Evolutionary conservation across 768 basidiomycete genomes (phyloP).

Genomic region (Lactarius hengduanensis): DNA sequence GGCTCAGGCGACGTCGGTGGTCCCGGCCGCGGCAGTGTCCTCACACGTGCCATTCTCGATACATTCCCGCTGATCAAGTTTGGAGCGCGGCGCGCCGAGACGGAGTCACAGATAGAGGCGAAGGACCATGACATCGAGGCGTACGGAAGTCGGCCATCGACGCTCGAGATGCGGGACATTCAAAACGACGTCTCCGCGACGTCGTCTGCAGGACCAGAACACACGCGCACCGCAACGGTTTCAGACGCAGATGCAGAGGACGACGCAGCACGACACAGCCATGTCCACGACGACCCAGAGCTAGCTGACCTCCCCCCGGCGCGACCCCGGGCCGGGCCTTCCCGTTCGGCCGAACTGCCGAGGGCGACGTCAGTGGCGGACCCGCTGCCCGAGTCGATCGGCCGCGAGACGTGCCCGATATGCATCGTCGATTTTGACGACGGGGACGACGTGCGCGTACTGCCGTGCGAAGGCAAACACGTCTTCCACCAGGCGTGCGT

Average conservation of each 20-base stretch:
- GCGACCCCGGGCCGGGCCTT: conserved; percentile 25
- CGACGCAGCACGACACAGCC: not conserved
- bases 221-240: not conserved
- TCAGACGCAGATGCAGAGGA: not conserved
- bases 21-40: conserved; percentile 30
- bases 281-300: conserved; percentile 1
- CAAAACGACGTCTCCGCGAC: not conserved
- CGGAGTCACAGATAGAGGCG: conserved; percentile 31
- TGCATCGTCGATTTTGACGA: conserved; percentile 94
- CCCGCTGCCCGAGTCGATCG: conserved; percentile 62
- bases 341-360: conserved; percentile 19
- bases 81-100: conserved; percentile 35
- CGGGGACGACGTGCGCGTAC: conserved; percentile 85
- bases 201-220: not conserved
- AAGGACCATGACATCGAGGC: conserved; percentile 17
- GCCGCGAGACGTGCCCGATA: conserved; percentile 88
- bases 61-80: conserved; percentile 96
- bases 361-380: conserved; percentile 36
- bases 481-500: conserved; percentile 88
- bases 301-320: conserved; percentile 18
- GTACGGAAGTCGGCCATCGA: conserved; percentile 4
- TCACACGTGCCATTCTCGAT: conserved; percentile 91
- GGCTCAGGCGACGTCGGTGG: conserved; percentile 48
- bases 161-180: not conserved
- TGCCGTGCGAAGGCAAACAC: conserved; percentile 92